phyloP scores from a whole-genome alignment of 2,329 filamentous ascomycete species.

The Didymella glomerata region DNA sequence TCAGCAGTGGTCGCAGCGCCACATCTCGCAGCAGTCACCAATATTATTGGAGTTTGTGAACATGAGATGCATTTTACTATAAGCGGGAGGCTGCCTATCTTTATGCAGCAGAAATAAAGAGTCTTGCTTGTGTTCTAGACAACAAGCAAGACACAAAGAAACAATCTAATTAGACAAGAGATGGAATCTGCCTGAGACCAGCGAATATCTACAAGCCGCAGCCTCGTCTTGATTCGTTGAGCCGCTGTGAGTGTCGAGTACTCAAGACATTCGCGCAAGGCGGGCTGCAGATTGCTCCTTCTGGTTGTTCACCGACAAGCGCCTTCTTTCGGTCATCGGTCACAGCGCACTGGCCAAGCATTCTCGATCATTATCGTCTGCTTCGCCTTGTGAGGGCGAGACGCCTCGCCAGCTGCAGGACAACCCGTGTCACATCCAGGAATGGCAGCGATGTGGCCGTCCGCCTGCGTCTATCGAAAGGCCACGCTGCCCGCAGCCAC shows the following conservation, averaged over 20 bases:
- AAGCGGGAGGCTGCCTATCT: too few relatives aligned
- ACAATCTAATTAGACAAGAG: too few relatives aligned
- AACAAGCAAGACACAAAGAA: too few relatives aligned
- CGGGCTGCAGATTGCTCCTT: conserved; percentile 10
- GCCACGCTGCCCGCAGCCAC: conserved; percentile 7
- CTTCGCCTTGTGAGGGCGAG: conserved; percentile 4
- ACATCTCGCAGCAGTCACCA: neutral
- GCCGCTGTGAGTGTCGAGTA: neutral
- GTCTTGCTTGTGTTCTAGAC: too few relatives aligned
- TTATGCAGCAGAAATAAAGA: too few relatives aligned
- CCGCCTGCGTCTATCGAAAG: neutral
- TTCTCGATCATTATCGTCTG: conserved; percentile 3
- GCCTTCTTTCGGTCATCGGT: conserved; percentile 9
- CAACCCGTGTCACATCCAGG: conserved; percentile 7
- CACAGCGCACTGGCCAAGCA: conserved; percentile 7
- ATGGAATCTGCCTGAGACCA: too few relatives aligned
- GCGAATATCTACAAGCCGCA: neutral
- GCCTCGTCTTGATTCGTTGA: neutral
- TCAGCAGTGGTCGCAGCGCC: conserved; percentile 2
- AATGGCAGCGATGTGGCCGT: conserved; percentile 7
- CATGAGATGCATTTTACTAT: too few relatives aligned
- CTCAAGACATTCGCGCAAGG: conserved; percentile 2
- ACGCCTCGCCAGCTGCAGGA: conserved; percentile 17
- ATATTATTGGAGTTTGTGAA: too few relatives aligned
- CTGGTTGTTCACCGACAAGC: conserved; percentile 8